These are phyloP conservation scores for Fusarium sp. DNA, from an alignment of 2,329 filamentous ascomycete species.

Conservation along the genomic window DNA sequence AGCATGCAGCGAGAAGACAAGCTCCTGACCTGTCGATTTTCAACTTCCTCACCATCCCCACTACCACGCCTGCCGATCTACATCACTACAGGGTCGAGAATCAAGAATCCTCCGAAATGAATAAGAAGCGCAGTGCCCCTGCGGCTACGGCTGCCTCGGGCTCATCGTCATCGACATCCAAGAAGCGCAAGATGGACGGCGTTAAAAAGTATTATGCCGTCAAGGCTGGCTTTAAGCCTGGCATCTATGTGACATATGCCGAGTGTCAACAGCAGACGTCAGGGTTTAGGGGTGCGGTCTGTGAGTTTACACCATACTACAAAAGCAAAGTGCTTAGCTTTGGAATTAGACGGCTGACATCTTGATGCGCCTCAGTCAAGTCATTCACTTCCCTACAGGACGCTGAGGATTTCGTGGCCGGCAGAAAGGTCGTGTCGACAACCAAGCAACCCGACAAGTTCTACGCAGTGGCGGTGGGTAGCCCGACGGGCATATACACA, in stretches of 20 bases:
- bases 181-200: conserved; percentile 66
- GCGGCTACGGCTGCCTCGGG: conserved; percentile 30
- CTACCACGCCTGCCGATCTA: conserved; percentile 18
- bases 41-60: conserved; percentile 36
- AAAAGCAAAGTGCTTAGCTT: neutral
- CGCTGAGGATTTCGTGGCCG: conserved; percentile 83
- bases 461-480: conserved; percentile 75
- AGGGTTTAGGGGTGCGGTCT: conserved; percentile 75
- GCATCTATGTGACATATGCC: conserved; percentile 75
- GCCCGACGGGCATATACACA: conserved; percentile 71
- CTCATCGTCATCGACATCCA: conserved; percentile 49
- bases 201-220: conserved; percentile 76
- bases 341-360: conserved; percentile 18
- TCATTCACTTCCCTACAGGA: conserved; percentile 82
- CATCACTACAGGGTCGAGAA: conserved; percentile 14
- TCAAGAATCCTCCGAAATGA: conserved; percentile 43
- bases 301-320: conserved; percentile 65
- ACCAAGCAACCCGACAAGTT: conserved; percentile 64
- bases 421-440: conserved; percentile 62
- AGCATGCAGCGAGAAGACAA: conserved; percentile 30
- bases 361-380: conserved; percentile 72
- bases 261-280: conserved; percentile 74
- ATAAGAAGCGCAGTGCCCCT: conserved; percentile 51
- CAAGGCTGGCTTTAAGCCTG: conserved; percentile 68
- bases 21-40: conserved; percentile 43